Evolutionary conservation across 2,329 filamentous ascomycete genomes (phyloP).

Genomic region (Microcera coccophila): DNA sequence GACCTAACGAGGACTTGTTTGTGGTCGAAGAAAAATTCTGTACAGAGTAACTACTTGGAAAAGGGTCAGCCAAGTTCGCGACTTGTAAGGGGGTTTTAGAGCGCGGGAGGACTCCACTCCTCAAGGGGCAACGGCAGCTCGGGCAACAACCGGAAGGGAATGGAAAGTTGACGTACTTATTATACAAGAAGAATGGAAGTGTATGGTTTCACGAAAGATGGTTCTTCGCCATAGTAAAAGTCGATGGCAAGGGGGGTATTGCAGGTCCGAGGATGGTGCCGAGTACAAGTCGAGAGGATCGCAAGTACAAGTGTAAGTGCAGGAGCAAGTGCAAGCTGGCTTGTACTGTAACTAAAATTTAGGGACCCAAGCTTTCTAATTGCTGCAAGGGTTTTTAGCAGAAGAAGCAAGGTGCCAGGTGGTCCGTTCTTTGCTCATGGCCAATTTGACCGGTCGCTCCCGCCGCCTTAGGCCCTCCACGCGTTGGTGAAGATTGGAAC

Average conservation of each 20-base stretch:
- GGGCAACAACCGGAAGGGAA: background rate
- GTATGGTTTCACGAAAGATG: constrained; percentile 13
- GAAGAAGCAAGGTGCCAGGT: too few relatives aligned
- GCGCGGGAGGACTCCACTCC: constrained; percentile 7
- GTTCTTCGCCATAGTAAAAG: constrained; percentile 20
- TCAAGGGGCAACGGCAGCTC: constrained; percentile 16
- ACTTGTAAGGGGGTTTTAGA: constrained; percentile 21
- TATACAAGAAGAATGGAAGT: constrained; percentile 21
- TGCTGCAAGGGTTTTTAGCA: too few relatives aligned
- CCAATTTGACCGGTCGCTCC: constrained; percentile 12
- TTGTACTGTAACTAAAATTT: constrained; percentile 13
- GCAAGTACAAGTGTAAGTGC: too few relatives aligned
- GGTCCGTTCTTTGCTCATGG: constrained; percentile 9
- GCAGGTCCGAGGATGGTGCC: constrained; percentile 5
- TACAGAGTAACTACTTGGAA: constrained; percentile 19
- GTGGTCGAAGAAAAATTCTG: constrained; percentile 9
- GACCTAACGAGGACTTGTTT: constrained; percentile 13
- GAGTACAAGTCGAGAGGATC: constrained; percentile 28
- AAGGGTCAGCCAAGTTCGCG: constrained; percentile 23
- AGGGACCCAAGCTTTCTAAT: too few relatives aligned
- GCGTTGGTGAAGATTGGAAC: background rate
- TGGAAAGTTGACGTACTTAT: constrained; percentile 19
- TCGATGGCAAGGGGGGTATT: constrained; percentile 2
- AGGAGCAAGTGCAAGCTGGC: constrained; percentile 30
- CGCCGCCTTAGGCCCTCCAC: constrained; percentile 2